Conservation (phyloP, 176 grass and related monocot genomes). For the Aegilops sharonensis region DNA sequence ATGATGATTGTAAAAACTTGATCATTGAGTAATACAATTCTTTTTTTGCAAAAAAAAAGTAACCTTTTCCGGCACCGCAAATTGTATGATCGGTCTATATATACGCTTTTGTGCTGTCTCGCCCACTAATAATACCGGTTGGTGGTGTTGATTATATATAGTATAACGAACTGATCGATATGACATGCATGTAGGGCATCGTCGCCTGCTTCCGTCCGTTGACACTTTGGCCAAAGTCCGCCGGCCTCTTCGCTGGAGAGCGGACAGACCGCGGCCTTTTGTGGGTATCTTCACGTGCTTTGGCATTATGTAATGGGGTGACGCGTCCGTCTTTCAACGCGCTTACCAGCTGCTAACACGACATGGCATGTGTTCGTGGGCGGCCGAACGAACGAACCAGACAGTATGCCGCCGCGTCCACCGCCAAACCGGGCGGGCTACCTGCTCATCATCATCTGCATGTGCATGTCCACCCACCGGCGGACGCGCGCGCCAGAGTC, state of each 20-base stretch:
- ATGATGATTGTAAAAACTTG: no score
- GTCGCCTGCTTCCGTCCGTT: background rate
- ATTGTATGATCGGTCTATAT: background rate
- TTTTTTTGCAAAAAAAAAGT: no score
- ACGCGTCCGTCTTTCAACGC: background rate
- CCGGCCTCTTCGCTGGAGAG: background rate
- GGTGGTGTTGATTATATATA: background rate
- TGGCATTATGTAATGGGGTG: no score
- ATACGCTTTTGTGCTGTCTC: background rate
- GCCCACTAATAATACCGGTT: background rate
- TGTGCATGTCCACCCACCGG: background rate
- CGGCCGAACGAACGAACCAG: background rate
- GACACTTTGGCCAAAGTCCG: background rate
- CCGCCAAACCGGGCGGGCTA: no score
- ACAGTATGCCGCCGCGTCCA: background rate
- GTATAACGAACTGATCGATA: no score
- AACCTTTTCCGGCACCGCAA: background rate
- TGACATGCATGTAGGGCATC: background rate
- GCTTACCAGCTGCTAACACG: background rate
- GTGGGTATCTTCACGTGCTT: no score
- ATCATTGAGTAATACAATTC: no score
- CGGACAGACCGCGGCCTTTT: background rate
- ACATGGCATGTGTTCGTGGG: background rate
- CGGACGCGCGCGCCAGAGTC: background rate
- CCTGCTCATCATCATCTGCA: background rate